Percentiles rank a stretch among this genome's conserved stretches.
Conservation (phyloP, 139 green algal species). For the Auxenochlorella pyrenoidosa region DNA sequence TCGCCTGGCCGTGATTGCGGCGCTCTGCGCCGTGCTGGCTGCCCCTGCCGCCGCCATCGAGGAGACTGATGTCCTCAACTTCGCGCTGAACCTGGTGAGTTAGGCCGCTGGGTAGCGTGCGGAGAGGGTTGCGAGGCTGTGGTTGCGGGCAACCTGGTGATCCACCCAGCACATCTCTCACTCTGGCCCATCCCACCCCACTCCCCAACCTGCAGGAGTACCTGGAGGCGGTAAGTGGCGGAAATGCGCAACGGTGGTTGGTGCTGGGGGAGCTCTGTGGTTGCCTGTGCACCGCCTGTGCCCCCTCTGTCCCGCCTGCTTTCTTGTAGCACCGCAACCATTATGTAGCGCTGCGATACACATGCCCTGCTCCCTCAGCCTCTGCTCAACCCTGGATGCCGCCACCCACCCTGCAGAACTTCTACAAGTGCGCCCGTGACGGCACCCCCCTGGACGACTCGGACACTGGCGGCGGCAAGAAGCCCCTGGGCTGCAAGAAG, state of each 20-base stretch:
- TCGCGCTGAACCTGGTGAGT: constrained; percentile 66
- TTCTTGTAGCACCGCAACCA: too few relatives aligned
- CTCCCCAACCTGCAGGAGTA: not conserved
- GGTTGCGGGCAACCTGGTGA: too few relatives aligned
- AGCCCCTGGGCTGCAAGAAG: constrained; percentile 36
- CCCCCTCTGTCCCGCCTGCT: too few relatives aligned
- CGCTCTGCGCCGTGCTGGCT: not conserved
- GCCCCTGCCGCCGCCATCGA: constrained; percentile 1
- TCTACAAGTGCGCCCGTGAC: constrained; percentile 16
- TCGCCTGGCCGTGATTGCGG: not conserved
- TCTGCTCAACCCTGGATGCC: too few relatives aligned
- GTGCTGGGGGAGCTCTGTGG: not conserved
- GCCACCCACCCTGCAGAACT: not conserved
- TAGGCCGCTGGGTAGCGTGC: too few relatives aligned
- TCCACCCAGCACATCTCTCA: too few relatives aligned
- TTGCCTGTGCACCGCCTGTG: too few relatives aligned
- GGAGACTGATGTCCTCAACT: constrained; percentile 53
- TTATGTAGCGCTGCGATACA: too few relatives aligned
- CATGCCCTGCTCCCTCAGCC: too few relatives aligned
- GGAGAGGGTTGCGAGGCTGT: too few relatives aligned
- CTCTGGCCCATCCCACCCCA: not conserved
- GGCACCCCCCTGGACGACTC: constrained; percentile 24
- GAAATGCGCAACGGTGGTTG: not conserved
- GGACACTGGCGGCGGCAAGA: constrained; percentile 26
- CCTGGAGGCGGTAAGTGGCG: not conserved